Conservation (phyloP, 495 filamentous ascomycete genomes). For the Pseudevernia furfuracea region DNA sequence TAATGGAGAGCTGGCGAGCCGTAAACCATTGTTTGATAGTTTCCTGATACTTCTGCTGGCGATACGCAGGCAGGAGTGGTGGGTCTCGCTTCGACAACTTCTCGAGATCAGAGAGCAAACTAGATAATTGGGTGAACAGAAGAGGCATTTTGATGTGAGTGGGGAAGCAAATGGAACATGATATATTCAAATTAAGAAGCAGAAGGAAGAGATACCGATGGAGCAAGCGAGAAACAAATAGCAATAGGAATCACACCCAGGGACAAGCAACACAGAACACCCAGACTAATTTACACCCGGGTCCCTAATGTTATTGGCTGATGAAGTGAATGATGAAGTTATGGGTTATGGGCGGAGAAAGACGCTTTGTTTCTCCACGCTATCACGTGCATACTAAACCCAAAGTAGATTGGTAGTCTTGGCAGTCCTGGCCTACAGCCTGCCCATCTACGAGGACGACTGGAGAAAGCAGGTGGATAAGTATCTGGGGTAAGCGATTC, state of each 20-base stretch:
- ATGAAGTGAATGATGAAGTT: neutral
- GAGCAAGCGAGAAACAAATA: neutral
- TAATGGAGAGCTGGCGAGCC: slow-evolving; percentile 44
- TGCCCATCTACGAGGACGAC: neutral
- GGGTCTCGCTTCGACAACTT: slow-evolving; percentile 28
- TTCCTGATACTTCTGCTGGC: slow-evolving; percentile 29
- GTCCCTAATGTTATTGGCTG: neutral
- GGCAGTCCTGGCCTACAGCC: neutral
- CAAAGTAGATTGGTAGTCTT: neutral
- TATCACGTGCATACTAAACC: neutral
- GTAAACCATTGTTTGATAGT: slow-evolving; percentile 50
- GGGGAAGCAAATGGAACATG: neutral
- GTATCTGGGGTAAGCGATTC: too few species aligned
- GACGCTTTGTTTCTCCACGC: neutral
- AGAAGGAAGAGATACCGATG: neutral
- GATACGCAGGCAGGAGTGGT: slow-evolving; percentile 13
- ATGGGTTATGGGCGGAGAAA: neutral
- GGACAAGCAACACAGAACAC: neutral
- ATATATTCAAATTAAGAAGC: neutral
- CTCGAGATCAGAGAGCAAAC: slow-evolving; percentile 51
- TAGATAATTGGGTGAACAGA: slow-evolving; percentile 53
- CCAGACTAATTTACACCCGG: neutral
- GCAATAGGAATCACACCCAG: neutral
- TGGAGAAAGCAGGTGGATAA: neutral
- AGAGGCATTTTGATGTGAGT: slow-evolving; percentile 45